Base-by-base conservation (phyloP, 2,329 filamentous ascomycete genomes). In the Aspergillus vadensis region DNA sequence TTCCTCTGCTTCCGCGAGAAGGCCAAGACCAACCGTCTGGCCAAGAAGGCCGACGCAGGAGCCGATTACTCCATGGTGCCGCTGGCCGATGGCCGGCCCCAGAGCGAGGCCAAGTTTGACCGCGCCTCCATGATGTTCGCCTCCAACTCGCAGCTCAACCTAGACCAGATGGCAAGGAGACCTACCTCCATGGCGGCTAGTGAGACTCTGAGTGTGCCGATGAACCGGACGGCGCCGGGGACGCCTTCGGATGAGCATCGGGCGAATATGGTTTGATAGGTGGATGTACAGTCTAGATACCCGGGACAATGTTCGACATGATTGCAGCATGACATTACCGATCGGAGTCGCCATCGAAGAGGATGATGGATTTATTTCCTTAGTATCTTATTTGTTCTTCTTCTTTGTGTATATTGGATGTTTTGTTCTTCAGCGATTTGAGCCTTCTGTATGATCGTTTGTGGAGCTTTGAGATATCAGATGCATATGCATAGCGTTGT, bases 71-170 rank as follows among this genome's bases (percentile, higher is more conserved):
- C 57, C 2, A 55, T 59, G 52, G 36, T 56, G 8, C 36, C 57
- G 5, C 30, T 59, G 3, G 27, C 25, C 3, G 51, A 59, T 6
- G 32, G 23, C 1, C 41, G 36, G 19, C 30, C 57, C 1, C 44
- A 56, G 41, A 59, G 52, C 7, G 32, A 41, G 5, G 44, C 48
- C 15, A 59, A 59, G 2, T 56, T 59, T 23, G 57, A 59, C 36
- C 57, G 57, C 5, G 44, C 52, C 5, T 59, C 57, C 8, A 36
- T 59, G 36, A 59, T 59, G 57, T 59, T 59, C 4, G 57, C 57
- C 21, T 51, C 57, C 15, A 36, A 41, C 4, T 59, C 57, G 1
- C 51, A 43, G 4, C 30, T 21, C 10, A 52, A 59, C 4, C 10
- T 32, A 44, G 12, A 36, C 5, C 32, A 14, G 32, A 36, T 36